These are phyloP conservation scores for Aspergillus avenaceus DNA, from an alignment of 495 filamentous ascomycete species.

Conservation along the genomic window DNA sequence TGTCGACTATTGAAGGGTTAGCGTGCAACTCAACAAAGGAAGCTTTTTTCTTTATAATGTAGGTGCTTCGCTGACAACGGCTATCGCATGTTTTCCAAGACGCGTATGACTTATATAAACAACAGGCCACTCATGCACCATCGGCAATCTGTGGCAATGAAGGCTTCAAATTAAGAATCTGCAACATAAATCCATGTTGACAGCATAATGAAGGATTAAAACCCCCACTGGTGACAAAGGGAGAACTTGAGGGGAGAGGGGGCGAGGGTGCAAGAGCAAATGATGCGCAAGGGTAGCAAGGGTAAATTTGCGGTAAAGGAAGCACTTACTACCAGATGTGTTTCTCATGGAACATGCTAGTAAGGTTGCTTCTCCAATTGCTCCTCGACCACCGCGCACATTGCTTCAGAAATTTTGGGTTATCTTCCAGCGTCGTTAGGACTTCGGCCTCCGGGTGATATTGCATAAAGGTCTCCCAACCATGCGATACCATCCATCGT, in stretches of 20 bases:
- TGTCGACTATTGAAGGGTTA: constrained; percentile 53
- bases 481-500: constrained; percentile 70
- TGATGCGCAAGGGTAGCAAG: no score
- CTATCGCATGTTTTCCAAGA: not conserved
- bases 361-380: constrained; percentile 80
- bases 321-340: constrained; percentile 63
- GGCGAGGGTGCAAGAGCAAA: not conserved
- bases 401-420: constrained; percentile 69
- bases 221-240: no score
- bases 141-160: not conserved
- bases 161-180: not conserved
- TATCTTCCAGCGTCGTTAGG: constrained; percentile 71
- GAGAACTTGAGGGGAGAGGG: not conserved
- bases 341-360: constrained; percentile 65
- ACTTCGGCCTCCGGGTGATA: constrained; percentile 70
- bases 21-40: constrained; percentile 16
- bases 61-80: constrained; percentile 3
- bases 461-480: constrained; percentile 75
- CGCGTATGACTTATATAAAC: not conserved
- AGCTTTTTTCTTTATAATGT: no score
- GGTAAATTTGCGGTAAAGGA: not conserved
- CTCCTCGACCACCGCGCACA: constrained; percentile 78
- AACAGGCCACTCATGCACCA: not conserved
- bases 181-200: not conserved
- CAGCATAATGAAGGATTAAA: no score